Base-by-base conservation (phyloP, 1,284 basidiomycete species). In the Rhodotorula sp. region DNA sequence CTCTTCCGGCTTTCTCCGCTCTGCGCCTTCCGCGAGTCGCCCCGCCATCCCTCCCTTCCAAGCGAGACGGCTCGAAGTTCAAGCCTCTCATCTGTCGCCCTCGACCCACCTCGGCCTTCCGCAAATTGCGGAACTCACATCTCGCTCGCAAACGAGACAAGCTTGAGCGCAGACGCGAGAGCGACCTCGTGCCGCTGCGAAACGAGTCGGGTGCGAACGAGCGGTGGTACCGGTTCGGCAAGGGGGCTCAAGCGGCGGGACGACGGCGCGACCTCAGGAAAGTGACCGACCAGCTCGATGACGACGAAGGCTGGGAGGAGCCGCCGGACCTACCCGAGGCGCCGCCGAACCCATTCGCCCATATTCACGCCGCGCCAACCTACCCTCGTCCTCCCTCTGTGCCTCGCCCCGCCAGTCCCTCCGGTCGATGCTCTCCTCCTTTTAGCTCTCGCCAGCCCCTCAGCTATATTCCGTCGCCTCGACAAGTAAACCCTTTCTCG, bases 401-500 rank as follows among this genome's bases (percentile, higher is more conserved):
- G n/a, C n/a, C 2, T 13, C 6, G 13, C 31, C 24, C 20, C 8
- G 7, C 37, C 24, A 2, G n/a, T 31, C 4, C 4, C 34, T 18
- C n/a, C 59, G 50, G 18, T 20, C 11, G 28, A 24, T 34, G 30
- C 60, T 30, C 46, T 44, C 3, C 40, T 44, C 40, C 40, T 4
- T 13, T 44, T 13, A 18, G 4, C 16, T 20, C 20, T 47, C 55
- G 46, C n/a, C 34, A 52, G 8, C n/a, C 20, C 18, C 22, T 18
- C 18, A 8, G 18, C 8, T 53, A 61, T 26, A 40, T 26, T n/a
- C 60, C 60, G 2, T 53, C 60, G 26, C 44, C 50, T n/a, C 34
- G 60, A 26, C 60, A 11, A 46, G n/a, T 26, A 1, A 52, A 67
- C 20, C 59, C 59, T 10, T 67, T 67, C 16, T 48, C 59, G 48